Evolutionary conservation across 129 eudicot species (phyloP).

Genomic region (Chrysanthemum seticuspe): DNA sequence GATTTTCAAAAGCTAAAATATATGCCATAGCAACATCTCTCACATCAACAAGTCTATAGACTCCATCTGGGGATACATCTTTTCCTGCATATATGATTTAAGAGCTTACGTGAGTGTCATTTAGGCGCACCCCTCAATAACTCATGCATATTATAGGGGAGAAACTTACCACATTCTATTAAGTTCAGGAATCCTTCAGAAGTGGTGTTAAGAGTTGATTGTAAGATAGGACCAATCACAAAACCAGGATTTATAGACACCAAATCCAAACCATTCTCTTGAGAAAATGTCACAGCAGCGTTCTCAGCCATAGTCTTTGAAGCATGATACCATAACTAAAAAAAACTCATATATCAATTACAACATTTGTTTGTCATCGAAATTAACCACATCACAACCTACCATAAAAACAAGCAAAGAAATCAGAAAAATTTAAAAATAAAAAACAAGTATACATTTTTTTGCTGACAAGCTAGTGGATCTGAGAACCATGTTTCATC

Average conservation of each 20-base stretch:
- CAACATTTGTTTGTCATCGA: background rate
- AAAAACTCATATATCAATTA: slow-evolving; percentile 4
- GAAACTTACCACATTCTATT: slow-evolving; percentile 3
- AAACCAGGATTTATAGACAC: slow-evolving; percentile 27
- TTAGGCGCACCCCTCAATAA: too few species aligned
- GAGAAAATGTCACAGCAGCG: slow-evolving; percentile 39
- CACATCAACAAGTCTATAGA: too few species aligned
- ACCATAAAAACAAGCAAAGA: too few species aligned
- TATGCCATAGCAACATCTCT: too few species aligned
- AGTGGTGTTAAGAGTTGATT: slow-evolving; percentile 32
- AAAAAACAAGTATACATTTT: slow-evolving; percentile 13
- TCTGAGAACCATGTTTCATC: slow-evolving; percentile 52
- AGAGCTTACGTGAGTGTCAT: too few species aligned
- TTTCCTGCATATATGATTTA: slow-evolving; percentile 23
- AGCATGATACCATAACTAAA: slow-evolving; percentile 29
- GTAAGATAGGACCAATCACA: slow-evolving; percentile 40
- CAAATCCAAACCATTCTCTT: slow-evolving; percentile 38
- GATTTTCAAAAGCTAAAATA: too few species aligned
- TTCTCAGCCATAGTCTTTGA: slow-evolving; percentile 45
- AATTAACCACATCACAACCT: too few species aligned
- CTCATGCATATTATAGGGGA: too few species aligned
- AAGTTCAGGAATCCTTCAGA: slow-evolving; percentile 20
- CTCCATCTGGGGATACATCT: slow-evolving; percentile 26
- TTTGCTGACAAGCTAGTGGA: slow-evolving; percentile 29
- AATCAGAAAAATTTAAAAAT: too few species aligned